Conservation (phyloP, 2,329 filamentous ascomycete species). For the Cordyceps pruinosa region DNA sequence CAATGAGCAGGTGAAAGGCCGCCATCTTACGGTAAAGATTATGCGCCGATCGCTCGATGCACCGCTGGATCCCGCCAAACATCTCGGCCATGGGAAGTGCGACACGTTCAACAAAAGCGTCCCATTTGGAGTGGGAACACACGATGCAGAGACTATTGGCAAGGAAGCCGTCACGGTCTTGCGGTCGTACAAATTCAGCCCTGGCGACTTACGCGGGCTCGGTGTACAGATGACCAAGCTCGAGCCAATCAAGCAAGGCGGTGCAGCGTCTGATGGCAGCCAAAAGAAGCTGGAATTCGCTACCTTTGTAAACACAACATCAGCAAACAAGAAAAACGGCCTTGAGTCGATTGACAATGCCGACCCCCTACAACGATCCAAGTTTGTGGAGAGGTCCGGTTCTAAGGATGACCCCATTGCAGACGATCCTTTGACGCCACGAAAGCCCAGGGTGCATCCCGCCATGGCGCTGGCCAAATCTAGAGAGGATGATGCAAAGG, state of each 20-base stretch:
- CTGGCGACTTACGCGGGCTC: constrained; percentile 86
- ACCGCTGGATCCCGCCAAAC: constrained; percentile 84
- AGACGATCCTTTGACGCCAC: constrained; percentile 47
- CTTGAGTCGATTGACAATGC: constrained; percentile 47
- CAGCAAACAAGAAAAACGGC: constrained; percentile 33
- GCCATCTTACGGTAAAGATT: constrained; percentile 86
- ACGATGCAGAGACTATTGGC: constrained; percentile 61
- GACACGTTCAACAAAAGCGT: constrained; percentile 89
- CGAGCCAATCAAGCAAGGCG: constrained; percentile 62
- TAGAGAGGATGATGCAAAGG: constrained; percentile 42
- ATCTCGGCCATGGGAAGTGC: constrained; percentile 90
- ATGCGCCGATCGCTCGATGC: constrained; percentile 84
- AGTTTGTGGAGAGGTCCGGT: constrained; percentile 21
- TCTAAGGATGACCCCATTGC: constrained; percentile 45
- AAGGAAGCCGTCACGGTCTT: constrained; percentile 83
- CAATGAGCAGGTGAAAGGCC: constrained; percentile 80
- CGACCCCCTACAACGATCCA: constrained; percentile 30
- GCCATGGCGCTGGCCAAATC: constrained; percentile 45
- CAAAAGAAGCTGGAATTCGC: constrained; percentile 75
- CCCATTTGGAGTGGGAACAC: constrained; percentile 75
- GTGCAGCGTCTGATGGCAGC: constrained; percentile 59
- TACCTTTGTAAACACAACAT: constrained; percentile 34
- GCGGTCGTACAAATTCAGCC: constrained; percentile 73
- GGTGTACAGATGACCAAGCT: constrained; percentile 92
- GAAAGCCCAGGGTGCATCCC: constrained; percentile 47